Evolutionary conservation across 2,329 filamentous ascomycete species (phyloP).

Genomic region (Passalora sequoiae): DNA sequence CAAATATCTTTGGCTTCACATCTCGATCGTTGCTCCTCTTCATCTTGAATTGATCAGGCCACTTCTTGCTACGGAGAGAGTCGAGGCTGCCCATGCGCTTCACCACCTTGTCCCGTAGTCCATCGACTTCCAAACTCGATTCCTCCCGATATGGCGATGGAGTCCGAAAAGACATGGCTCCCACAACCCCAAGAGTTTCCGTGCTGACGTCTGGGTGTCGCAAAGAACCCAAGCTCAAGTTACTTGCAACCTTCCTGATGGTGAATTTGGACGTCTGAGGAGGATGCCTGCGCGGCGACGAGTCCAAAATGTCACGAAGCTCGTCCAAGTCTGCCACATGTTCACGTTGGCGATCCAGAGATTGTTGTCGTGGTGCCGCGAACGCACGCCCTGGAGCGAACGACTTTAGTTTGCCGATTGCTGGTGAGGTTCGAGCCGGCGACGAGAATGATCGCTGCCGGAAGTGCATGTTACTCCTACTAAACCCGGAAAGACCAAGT

Average conservation of each 20-base stretch:
- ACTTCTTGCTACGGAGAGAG: conserved; percentile 24
- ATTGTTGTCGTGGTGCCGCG: conserved; percentile 48
- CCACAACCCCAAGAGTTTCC: conserved; percentile 18
- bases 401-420: conserved; percentile 34
- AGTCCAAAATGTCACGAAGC: conserved; percentile 39
- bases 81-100: conserved; percentile 28
- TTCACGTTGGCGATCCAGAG: conserved; percentile 43
- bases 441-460: conserved; percentile 28
- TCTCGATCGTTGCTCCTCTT: conserved; percentile 9
- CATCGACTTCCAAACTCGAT: conserved; percentile 6
- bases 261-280: conserved; percentile 14
- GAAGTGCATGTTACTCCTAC: conserved; percentile 6
- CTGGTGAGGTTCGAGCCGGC: conserved; percentile 19
- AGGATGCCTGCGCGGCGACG: conserved; percentile 42
- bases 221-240: conserved; percentile 23
- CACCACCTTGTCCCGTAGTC: conserved; percentile 24
- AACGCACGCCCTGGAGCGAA: conserved; percentile 49
- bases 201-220: conserved; percentile 19
- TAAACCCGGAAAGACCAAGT: conserved; percentile 11
- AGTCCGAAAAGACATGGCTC: conserved; percentile 25
- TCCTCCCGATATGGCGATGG: conserved; percentile 14
- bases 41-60: conserved; percentile 2
- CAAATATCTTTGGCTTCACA: conserved; percentile 2
- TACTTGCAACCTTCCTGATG: conserved; percentile 24
- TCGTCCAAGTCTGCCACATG: conserved; percentile 40